These are phyloP conservation scores for Actinomucor elegans DNA, from an alignment of 371 early-diverging fungal genomes.

Conservation along the genomic window DNA sequence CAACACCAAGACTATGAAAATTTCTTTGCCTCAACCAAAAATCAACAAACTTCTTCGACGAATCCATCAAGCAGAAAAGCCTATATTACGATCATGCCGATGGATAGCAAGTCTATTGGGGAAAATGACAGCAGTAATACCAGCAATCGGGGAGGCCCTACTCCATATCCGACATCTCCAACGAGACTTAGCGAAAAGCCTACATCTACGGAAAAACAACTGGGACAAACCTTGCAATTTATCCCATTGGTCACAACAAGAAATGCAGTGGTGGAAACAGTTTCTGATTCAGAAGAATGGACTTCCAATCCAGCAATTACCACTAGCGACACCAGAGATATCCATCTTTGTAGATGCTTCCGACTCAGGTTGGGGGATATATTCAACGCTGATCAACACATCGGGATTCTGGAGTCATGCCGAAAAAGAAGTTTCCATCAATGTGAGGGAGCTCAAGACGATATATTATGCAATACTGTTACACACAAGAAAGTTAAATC, in stretches of 20 bases:
- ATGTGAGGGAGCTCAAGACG: slow-evolving; percentile 19
- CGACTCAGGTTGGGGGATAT: slow-evolving; percentile 14
- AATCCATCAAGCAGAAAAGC: neutral
- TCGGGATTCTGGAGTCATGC: slow-evolving; percentile 13
- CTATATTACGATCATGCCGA: neutral
- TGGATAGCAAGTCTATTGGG: slow-evolving; percentile 12
- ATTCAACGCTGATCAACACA: neutral
- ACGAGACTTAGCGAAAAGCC: neutral
- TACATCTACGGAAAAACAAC: neutral
- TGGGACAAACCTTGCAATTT: slow-evolving; percentile 3
- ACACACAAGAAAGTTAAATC: neutral
- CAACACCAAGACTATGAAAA: slow-evolving; percentile 11
- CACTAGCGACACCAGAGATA: neutral
- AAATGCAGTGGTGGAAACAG: slow-evolving; percentile 10
- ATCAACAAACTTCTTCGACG: neutral
- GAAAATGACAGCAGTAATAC: slow-evolving; percentile 10
- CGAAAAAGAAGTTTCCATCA: slow-evolving; percentile 14
- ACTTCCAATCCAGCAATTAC: neutral
- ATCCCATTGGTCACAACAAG: neutral
- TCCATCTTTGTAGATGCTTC: slow-evolving; percentile 6
- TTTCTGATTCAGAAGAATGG: slow-evolving; percentile 5
- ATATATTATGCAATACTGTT: slow-evolving; percentile 11
- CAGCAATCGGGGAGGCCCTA: slow-evolving; percentile 8
- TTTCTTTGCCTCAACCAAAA: neutral
- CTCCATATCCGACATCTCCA: neutral